These are phyloP conservation scores for Halteria grandinella DNA, from an alignment of 73 alveolate genomes.

Conservation along the genomic window DNA sequence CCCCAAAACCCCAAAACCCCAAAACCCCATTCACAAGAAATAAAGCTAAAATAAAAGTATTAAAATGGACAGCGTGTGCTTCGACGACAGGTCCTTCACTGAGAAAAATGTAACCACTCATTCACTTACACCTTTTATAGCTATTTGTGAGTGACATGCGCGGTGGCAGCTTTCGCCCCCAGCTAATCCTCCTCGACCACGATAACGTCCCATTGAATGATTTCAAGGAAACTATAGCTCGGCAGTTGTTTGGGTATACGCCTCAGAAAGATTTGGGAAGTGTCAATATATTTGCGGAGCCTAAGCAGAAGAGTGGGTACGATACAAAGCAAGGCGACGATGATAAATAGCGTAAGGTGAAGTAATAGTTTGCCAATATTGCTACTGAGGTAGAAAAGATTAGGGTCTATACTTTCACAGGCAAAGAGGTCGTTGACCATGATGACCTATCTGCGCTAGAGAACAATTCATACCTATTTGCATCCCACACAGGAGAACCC, in stretches of 20 bases:
- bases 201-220: conserved; percentile 10
- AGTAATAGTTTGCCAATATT: too few relatives aligned
- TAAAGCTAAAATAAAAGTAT: too few relatives aligned
- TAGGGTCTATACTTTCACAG: conserved; percentile 36
- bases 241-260: conserved; percentile 6
- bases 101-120: conserved; percentile 14
- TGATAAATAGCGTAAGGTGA: too few relatives aligned
- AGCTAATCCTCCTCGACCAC: conserved; percentile 11
- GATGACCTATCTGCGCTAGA: conserved; percentile 48
- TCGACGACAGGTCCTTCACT: conserved; percentile 34
- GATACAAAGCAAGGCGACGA: too few relatives aligned
- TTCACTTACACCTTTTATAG: neutral
- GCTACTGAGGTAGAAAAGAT: conserved; percentile 21
- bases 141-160: conserved; percentile 41
- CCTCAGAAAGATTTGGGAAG: too few relatives aligned
- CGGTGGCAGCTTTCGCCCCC: conserved; percentile 4
- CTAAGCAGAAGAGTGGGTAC: neutral
- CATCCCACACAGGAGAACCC: conserved; percentile 29
- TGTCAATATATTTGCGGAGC: conserved; percentile 6
- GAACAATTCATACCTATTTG: conserved; percentile 43
- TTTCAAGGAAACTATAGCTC: conserved; percentile 22
- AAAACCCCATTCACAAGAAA: too few relatives aligned
- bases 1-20: too few relatives aligned
- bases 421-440: conserved; percentile 47
- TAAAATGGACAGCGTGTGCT: conserved; percentile 31